Evolutionary conservation across 2,329 filamentous ascomycete species (phyloP).

Genomic region (Colletotrichum godetiae): DNA sequence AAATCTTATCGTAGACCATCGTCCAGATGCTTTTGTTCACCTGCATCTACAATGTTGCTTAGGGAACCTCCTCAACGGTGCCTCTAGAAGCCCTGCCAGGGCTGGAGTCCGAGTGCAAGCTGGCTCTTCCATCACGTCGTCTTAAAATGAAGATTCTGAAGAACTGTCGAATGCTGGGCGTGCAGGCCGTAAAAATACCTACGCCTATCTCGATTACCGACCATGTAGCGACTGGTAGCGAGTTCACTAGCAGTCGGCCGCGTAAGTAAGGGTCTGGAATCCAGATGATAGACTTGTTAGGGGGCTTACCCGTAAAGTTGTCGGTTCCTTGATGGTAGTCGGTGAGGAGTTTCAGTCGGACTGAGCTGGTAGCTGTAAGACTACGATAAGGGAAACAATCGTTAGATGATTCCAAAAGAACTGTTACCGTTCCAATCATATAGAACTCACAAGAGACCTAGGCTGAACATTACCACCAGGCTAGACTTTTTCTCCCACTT

Average conservation of each 20-base stretch:
- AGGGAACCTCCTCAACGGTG: background rate
- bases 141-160: background rate
- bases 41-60: background rate
- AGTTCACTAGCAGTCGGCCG: slow-evolving; percentile 38
- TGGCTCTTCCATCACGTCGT: background rate
- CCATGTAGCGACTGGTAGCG: slow-evolving; percentile 45
- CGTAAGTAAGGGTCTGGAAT: slow-evolving; percentile 43
- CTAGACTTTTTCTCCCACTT: background rate
- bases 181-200: background rate
- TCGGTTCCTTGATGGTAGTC: background rate
- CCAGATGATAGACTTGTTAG: background rate
- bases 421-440: too few species aligned
- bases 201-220: background rate
- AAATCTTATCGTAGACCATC: too few species aligned
- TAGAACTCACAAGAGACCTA: slow-evolving; percentile 4
- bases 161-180: background rate
- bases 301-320: slow-evolving; percentile 27
- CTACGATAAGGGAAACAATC: background rate
- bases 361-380: background rate
- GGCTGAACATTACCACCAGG: background rate
- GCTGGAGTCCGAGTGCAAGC: background rate
- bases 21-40: too few species aligned
- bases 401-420: background rate
- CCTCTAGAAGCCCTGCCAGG: background rate
- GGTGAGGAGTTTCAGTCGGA: background rate